Percentiles rank a stretch among this genome's conserved stretches.
phyloP scores from a whole-genome alignment of 495 filamentous ascomycete genomes.

The Hypoxylon fuscum region DNA sequence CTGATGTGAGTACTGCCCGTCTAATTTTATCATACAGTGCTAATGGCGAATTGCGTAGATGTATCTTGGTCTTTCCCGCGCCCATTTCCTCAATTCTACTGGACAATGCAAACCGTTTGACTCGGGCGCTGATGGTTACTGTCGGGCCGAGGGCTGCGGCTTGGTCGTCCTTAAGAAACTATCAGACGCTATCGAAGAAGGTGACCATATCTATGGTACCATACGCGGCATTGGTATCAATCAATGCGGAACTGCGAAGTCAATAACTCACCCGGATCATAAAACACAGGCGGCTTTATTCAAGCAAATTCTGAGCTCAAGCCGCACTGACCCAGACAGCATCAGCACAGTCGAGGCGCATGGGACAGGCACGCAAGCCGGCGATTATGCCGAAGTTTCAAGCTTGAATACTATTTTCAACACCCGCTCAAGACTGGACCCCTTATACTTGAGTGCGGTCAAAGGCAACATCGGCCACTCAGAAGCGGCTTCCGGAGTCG shows the following conservation, averaged over 20 bases:
- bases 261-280: slow-evolving; percentile 55
- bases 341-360: slow-evolving; percentile 51
- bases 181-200: slow-evolving; percentile 50
- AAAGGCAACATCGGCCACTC: slow-evolving; percentile 61
- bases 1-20: slow-evolving; percentile 16
- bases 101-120: slow-evolving; percentile 43
- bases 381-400: slow-evolving; percentile 68
- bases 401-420: slow-evolving; percentile 70
- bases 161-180: slow-evolving; percentile 61
- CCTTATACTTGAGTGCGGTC: slow-evolving; percentile 54
- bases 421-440: slow-evolving; percentile 46
- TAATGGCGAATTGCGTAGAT: slow-evolving; percentile 49
- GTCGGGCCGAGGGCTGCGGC: slow-evolving; percentile 57
- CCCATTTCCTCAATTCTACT: slow-evolving; percentile 46
- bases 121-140: slow-evolving; percentile 40
- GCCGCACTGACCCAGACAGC: slow-evolving; percentile 47
- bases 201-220: slow-evolving; percentile 59
- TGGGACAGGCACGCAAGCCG: slow-evolving; percentile 60
- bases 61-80: slow-evolving; percentile 45
- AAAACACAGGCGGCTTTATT: slow-evolving; percentile 57
- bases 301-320: slow-evolving; percentile 43
- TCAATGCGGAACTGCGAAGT: slow-evolving; percentile 52
- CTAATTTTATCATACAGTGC: slow-evolving; percentile 35
- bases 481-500: slow-evolving; percentile 54
- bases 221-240: slow-evolving; percentile 59